Base-by-base conservation (phyloP, 1,284 basidiomycete genomes). In the Melampsora americana region DNA sequence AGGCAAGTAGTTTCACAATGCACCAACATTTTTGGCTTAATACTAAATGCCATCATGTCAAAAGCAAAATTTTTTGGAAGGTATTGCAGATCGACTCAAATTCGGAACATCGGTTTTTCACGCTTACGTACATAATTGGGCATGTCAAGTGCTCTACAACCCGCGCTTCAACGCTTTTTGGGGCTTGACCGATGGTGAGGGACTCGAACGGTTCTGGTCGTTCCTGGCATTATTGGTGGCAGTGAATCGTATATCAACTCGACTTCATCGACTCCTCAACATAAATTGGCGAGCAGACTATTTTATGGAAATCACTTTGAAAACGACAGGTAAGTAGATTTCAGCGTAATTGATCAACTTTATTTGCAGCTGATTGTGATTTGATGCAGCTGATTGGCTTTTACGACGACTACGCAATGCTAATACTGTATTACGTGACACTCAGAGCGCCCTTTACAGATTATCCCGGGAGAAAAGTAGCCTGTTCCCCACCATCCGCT, bases 101-200 rank as follows among this genome's bases (percentile, higher is more conserved):
- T 39, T 66, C 39, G 64, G 30, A 39, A 66, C 64, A 35, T 66
- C 64, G 23, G 64, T 66, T 2, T 66, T 66, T 35, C 64, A 66
- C 39, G 11, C 64, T 39, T 66, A 14, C 20, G 9, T 66, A n/a
- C 30, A 66, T 18, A 42, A 66, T 9, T 66, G 64, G 64, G n/a
- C n/a, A n/a, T n/a, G n/a, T n/a, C n/a, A n/a, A n/a, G n/a, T n/a
- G n/a, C n/a, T n/a, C n/a, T n/a, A n/a, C n/a, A n/a, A n/a, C n/a
- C n/a, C n/a, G n/a, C n/a, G n/a, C n/a, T n/a, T n/a, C n/a, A n/a
- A n/a, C n/a, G n/a, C n/a, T n/a, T n/a, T n/a, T n/a, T n/a, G n/a
- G n/a, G n/a, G n/a, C n/a, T n/a, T n/a, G n/a, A n/a, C n/a, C n/a
- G n/a, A n/a, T n/a, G n/a, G n/a, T n/a, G n/a, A n/a, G n/a, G n/a